Base-by-base conservation (phyloP, 2,329 filamentous ascomycete genomes). In the Tolypocladium ophioglossoides region DNA sequence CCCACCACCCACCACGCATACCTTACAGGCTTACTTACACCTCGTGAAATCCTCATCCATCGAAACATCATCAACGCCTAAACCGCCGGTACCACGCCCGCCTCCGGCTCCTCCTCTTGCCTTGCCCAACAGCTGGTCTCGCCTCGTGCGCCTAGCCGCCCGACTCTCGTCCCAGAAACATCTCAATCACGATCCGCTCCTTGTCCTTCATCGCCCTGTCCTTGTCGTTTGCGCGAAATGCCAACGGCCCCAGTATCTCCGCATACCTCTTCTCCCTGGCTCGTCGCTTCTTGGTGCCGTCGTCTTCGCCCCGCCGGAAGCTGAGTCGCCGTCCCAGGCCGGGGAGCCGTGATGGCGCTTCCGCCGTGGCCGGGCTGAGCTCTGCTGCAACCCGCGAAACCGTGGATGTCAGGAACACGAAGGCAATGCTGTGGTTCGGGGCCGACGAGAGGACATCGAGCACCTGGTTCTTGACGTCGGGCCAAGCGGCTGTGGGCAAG, bases 341-440 rank as follows among this genome's bases (percentile, higher is more conserved):
- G 1, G 65, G 51, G 30, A 59, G 44, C 44, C 61, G 60, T 47
- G 56, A 60, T 58, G 35, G 10, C 20, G 14, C 34, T 7, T 57
- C 76, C 50, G 40, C 64, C 56, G 56, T 75, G 62, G 50, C 27
- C 61, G 77, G 41, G 64, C 67, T 68, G 7, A 83, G 67, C 53
- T 83, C 80, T 0, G 71, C 66, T 2, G 76, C 72, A 1, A 81
- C 70, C 4, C 76, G 74, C 2, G 76, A 71, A 1, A 96, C 76
- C 70, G 91, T 91, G 10, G 88, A 84, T 0, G 86, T 89, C 18
- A 96, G 73, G 59, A 96, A 91, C 2, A 95, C 87, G 64, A 96
- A 95, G 0, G 87, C 87, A 54, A 96, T 91, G 65, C 90, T 94
- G 70, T 95, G 87, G 51, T 86, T 85, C 0, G 90, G 87, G 0